phyloP scores from a whole-genome alignment of 208 protist species.

The Crithidia bombi region DNA sequence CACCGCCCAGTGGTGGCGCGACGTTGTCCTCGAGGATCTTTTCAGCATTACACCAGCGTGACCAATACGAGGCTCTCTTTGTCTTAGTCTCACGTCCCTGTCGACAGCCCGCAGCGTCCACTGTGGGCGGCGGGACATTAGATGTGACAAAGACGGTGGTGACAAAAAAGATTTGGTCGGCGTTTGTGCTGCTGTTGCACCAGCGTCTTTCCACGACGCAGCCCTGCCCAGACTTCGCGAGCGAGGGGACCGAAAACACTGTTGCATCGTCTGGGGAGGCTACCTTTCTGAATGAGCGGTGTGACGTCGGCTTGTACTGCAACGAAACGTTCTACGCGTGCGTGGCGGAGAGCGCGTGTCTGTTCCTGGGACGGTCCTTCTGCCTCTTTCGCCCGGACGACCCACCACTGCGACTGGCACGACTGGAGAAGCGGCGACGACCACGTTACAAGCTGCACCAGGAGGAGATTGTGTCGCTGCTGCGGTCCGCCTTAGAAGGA shows the following conservation, averaged over 20 bases:
- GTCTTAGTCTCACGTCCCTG: conserved; percentile 9
- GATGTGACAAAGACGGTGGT: background rate
- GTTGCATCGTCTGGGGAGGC: background rate
- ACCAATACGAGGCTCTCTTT: conserved; percentile 24
- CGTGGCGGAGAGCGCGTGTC: conserved; percentile 51
- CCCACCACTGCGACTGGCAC: conserved; percentile 34
- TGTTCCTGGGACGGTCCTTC: conserved; percentile 46
- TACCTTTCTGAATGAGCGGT: background rate
- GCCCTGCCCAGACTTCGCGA: background rate
- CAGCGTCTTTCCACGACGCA: conserved; percentile 1
- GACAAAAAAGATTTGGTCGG: conserved; percentile 26
- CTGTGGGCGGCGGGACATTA: background rate
- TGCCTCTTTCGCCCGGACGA: conserved; percentile 51
- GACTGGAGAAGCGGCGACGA: conserved; percentile 25
- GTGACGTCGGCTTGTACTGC: conserved; percentile 45
- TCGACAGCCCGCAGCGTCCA: background rate
- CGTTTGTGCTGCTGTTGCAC: conserved; percentile 12
- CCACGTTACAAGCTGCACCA: conserved; percentile 32
- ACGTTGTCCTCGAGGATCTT: conserved; percentile 25
- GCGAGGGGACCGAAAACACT: background rate
- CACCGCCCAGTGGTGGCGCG: background rate
- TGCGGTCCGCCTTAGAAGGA: conserved; percentile 13
- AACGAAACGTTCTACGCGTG: conserved; percentile 51
- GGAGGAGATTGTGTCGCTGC: conserved; percentile 17
- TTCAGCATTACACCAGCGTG: conserved; percentile 16